Percentiles rank a stretch among this genome's conserved stretches.
phyloP scores from a whole-genome alignment of 805 yeast genomes.

The Yarrowia sp. region DNA sequence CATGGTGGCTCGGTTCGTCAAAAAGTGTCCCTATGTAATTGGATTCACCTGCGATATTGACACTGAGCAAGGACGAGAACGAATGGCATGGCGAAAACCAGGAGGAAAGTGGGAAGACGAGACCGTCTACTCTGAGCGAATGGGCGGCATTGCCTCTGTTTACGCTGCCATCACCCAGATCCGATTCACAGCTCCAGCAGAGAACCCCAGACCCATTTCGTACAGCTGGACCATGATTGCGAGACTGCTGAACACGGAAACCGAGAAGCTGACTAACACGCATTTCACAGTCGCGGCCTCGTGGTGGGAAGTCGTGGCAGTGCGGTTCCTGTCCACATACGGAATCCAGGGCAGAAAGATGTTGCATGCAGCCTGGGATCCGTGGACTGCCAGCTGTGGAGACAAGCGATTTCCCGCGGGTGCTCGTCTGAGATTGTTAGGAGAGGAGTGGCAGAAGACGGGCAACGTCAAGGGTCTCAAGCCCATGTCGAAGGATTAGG shows the following conservation, averaged over 20 bases:
- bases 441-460: constrained; percentile 73
- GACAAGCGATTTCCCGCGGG: constrained; percentile 74
- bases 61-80: constrained; percentile 78
- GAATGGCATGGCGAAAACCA: constrained; percentile 86
- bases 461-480: constrained; percentile 52
- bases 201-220: constrained; percentile 60
- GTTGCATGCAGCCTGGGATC: constrained; percentile 55
- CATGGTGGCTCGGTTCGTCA: constrained; percentile 80
- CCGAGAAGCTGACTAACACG: constrained; percentile 61
- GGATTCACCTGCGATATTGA: constrained; percentile 80
- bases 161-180: constrained; percentile 76
- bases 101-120: constrained; percentile 59
- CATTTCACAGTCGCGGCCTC: constrained; percentile 75
- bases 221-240: constrained; percentile 77
- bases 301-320: constrained; percentile 92
- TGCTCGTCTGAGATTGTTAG: constrained; percentile 73
- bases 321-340: constrained; percentile 61
- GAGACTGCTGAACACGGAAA: constrained; percentile 65
- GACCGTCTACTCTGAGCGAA: constrained; percentile 78
- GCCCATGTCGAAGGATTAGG: constrained; percentile 39
- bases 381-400: constrained; percentile 61
- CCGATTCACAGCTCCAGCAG: constrained; percentile 44
- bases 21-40: constrained; percentile 87
- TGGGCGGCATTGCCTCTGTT: constrained; percentile 83
- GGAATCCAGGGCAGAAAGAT: constrained; percentile 76